These are phyloP conservation scores for Lagenidium sp. DNA, from an alignment of 352 stramenopile species.

Conservation along the genomic window DNA sequence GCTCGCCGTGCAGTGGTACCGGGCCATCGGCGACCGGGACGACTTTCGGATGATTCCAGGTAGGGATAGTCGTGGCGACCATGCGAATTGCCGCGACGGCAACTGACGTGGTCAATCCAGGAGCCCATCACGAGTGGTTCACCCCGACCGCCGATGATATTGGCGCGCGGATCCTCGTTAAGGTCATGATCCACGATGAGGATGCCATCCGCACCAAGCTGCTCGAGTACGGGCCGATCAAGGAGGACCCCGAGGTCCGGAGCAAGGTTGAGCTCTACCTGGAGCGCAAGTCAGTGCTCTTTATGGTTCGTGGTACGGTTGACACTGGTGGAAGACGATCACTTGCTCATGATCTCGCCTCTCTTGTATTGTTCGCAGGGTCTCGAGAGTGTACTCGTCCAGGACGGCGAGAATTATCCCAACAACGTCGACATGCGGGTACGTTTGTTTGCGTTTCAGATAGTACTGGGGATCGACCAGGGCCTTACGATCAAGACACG, in stretches of 20 bases:
- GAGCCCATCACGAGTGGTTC: constrained; percentile 65
- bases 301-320: too few relatives aligned
- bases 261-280: constrained; percentile 83
- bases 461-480: too few relatives aligned
- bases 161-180: constrained; percentile 55
- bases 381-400: constrained; percentile 28
- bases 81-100: too few relatives aligned
- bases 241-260: constrained; percentile 74
- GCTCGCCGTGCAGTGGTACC: constrained; percentile 67
- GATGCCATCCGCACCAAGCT: constrained; percentile 69
- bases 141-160: constrained; percentile 77
- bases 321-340: too few relatives aligned
- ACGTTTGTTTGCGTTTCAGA: too few relatives aligned
- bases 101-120: constrained; percentile 1
- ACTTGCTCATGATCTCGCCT: too few relatives aligned
- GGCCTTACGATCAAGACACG: too few relatives aligned
- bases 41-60: constrained; percentile 69
- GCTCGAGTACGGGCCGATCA: constrained; percentile 77
- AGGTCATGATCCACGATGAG: constrained; percentile 68
- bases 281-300: constrained; percentile 69
- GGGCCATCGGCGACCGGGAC: constrained; percentile 44
- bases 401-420: constrained; percentile 47
- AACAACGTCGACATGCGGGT: constrained; percentile 55
- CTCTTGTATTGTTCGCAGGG: too few relatives aligned
- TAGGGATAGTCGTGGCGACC: too few relatives aligned